Evolutionary conservation across 495 filamentous ascomycete species (phyloP), one percentile per base, ranked within the genome.

Genomic region (Penicillium alfredii): DNA sequence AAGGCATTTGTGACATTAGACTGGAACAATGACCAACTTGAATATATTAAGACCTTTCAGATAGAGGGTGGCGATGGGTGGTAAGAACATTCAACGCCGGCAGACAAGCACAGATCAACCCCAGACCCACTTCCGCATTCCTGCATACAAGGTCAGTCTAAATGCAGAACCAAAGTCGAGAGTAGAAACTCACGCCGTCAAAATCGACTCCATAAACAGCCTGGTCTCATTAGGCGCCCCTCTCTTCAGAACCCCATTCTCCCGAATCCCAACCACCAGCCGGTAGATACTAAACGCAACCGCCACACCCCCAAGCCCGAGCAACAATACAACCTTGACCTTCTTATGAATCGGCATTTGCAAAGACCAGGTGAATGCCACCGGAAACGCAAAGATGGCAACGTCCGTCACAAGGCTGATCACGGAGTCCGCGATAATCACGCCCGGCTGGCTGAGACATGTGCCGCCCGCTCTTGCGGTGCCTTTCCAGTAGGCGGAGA

Each of bases 361-460:
- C 37, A 63, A 38, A 3, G 40, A 37, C 44, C 51, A 55, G 7
- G 52, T 47, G 31, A 63, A 35, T 4, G 55, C 57, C 4, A 60
- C 35, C 3, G 59, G 59, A 16, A 56, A 41, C 2, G 47, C 36
- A 13, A 64, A 42, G 20, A 64, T 59, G 7, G 48, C 45, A n/a
- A 56, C 30, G 35, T 64, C 60, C 8, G 50, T 51, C 12, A 56
- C 26, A 6, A 61, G 47, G 21, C 52, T 55, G 25, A 63, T 49
- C 19, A 51, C 40, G 3, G 56, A 52, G 25, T 58, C 56, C 11
- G 56, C 54, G 7, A 56, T 49, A 15, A 58, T 53, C 9, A 63
- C 33, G 5, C 45, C 44, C 5, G 47, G 38, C 34, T 58, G 48
- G 19, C 53, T 38, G 33, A 58, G 24, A 29, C 59, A 63, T 9